phyloP scores from a whole-genome alignment of 2,329 filamentous ascomycete species.

The Penicillium sp. region DNA sequence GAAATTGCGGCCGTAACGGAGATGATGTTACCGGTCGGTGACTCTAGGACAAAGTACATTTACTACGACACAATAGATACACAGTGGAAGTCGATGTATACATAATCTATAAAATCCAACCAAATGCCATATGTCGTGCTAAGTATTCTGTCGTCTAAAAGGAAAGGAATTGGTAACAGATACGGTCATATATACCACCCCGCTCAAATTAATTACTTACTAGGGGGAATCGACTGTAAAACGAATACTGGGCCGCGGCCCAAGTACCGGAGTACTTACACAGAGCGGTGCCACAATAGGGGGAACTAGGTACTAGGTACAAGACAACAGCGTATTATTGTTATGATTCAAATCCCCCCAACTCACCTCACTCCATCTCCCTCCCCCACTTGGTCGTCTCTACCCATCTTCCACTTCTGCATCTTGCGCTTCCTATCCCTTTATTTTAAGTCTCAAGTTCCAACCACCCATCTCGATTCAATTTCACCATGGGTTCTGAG shows the following conservation, averaged over 20 bases:
- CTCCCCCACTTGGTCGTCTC: conserved; percentile 22
- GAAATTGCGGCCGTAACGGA: neutral
- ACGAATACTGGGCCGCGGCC: conserved; percentile 6
- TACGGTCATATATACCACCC: conserved; percentile 8
- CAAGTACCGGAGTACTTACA: conserved; percentile 12
- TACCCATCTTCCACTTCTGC: conserved; percentile 23
- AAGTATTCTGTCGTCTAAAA: neutral
- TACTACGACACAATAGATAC: neutral
- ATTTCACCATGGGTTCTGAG: conserved; percentile 60
- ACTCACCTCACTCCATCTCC: conserved; percentile 16
- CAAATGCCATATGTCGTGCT: neutral
- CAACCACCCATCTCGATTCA: conserved; percentile 45
- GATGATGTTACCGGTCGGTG: neutral
- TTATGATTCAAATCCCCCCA: conserved; percentile 21
- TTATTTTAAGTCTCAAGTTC: conserved; percentile 29
- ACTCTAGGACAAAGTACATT: neutral
- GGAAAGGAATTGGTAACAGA: neutral
- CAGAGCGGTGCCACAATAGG: conserved; percentile 1
- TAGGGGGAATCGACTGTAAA: conserved; percentile 9
- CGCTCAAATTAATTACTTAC: conserved; percentile 2
- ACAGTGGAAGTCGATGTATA: neutral
- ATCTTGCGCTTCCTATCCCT: conserved; percentile 14
- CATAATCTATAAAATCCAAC: neutral
- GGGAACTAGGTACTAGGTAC: conserved; percentile 14
- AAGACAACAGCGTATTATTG: conserved; percentile 11